Percentiles rank a stretch among this genome's conserved stretches.
phyloP scores from a whole-genome alignment of 495 filamentous ascomycete genomes.

The Alectoria sarmentosa region DNA sequence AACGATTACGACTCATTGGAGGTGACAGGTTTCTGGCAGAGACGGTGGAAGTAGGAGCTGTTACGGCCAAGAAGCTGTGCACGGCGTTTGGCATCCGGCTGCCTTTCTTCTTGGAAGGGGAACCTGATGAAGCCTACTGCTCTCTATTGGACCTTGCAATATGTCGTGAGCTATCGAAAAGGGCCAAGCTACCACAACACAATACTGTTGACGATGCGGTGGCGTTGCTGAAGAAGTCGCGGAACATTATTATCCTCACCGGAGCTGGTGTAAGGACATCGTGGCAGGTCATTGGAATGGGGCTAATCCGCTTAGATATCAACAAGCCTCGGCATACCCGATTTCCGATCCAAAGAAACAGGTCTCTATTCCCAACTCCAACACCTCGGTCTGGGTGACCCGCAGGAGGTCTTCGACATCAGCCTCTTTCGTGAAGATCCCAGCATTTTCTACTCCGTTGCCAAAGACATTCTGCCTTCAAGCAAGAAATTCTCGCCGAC shows the following conservation, averaged over 20 bases:
- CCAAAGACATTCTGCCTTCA: slow-evolving; percentile 81
- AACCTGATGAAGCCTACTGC: slow-evolving; percentile 67
- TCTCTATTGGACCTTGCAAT: slow-evolving; percentile 68
- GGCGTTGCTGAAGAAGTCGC: slow-evolving; percentile 58
- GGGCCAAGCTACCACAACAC: slow-evolving; percentile 71
- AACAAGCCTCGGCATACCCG: slow-evolving; percentile 60
- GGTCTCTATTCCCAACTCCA: slow-evolving; percentile 67
- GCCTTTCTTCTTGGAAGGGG: slow-evolving; percentile 67
- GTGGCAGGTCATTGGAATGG: not conserved
- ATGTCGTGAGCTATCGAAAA: slow-evolving; percentile 71
- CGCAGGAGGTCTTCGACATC: slow-evolving; percentile 94
- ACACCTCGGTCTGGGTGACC: slow-evolving; percentile 69
- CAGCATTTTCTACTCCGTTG: slow-evolving; percentile 84
- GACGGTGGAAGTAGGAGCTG: slow-evolving; percentile 58
- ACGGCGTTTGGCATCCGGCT: slow-evolving; percentile 85
- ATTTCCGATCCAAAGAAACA: slow-evolving; percentile 61
- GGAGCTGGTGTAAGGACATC: slow-evolving; percentile 64
- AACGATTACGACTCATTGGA: slow-evolving; percentile 66
- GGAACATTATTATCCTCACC: slow-evolving; percentile 88
- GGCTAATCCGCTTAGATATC: slow-evolving; percentile 50
- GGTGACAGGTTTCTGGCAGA: slow-evolving; percentile 66
- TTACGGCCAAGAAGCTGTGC: slow-evolving; percentile 75
- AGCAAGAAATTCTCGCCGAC: slow-evolving; percentile 74
- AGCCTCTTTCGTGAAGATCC: slow-evolving; percentile 79
- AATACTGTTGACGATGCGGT: slow-evolving; percentile 89